Percentiles rank a stretch among this genome's conserved stretches.
Conservation (phyloP, 129 eudicot genomes). For the Chrysanthemum lavandulifolium region DNA sequence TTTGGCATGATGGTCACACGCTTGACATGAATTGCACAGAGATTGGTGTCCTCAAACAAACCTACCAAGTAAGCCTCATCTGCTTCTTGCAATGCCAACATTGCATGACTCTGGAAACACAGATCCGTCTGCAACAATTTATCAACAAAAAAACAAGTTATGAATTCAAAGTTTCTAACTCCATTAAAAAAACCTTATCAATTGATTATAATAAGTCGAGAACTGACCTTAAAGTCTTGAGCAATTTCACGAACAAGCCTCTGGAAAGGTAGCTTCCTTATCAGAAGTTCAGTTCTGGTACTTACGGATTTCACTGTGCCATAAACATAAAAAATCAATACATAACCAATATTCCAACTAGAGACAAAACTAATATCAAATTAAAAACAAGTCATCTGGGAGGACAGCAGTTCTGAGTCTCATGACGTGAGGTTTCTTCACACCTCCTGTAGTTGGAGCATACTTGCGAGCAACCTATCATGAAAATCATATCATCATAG, state of each 20-base stretch:
- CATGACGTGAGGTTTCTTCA: constrained; percentile 55
- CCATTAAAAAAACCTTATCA: background rate
- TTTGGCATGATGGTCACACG: constrained; percentile 52
- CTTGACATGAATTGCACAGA: constrained; percentile 46
- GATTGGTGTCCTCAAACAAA: constrained; percentile 46
- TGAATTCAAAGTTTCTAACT: background rate
- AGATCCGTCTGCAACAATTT: constrained; percentile 36
- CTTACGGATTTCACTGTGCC: constrained; percentile 55
- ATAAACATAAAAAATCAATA: background rate
- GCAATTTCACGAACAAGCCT: constrained; percentile 64
- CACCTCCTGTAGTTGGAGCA: constrained; percentile 48
- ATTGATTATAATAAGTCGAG: too few relatives aligned
- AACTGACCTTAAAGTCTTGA: constrained; percentile 45
- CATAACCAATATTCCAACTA: background rate
- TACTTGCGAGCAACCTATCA: constrained; percentile 47
- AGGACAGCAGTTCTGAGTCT: constrained; percentile 47
- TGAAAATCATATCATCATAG: background rate
- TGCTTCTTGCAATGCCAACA: constrained; percentile 51
- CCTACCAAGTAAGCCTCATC: constrained; percentile 47
- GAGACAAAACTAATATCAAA: background rate
- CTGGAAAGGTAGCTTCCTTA: constrained; percentile 77
- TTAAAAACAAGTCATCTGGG: constrained; percentile 21
- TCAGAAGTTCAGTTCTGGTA: constrained; percentile 62
- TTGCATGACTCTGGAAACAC: constrained; percentile 46
- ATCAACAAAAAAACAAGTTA: background rate